Base-by-base conservation (phyloP, 2,329 filamentous ascomycete species). In the Gnomoniopsis smithogilvyi region DNA sequence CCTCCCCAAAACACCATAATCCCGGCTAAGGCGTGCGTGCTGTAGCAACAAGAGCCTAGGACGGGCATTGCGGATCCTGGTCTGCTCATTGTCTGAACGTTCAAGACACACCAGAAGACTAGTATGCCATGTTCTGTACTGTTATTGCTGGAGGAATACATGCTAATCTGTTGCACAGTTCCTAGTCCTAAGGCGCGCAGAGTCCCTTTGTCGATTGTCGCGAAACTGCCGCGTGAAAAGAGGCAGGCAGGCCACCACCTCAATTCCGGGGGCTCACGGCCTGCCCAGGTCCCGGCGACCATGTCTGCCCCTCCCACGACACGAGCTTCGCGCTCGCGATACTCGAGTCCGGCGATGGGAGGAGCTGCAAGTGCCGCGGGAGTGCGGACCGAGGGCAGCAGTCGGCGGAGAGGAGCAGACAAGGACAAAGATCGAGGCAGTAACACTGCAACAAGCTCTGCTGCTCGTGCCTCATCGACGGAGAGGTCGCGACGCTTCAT, bases 321-420 rank as follows among this genome's bases (percentile, higher is more conserved):
- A 63, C 74, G 80, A 72, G 73, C 79, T 58, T 75, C 80, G 65
- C 78, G 82, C 72, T 84, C 82, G 72, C 80, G 82, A 56, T 82
- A 77, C 66, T 83, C 82, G 62, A 85, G 82, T 66, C 82, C 82
- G 30, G 60, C 60, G 22, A 57, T 60, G 33, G 57, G 54, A 46
- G 60, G 57, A 43, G 43, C 64, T 66, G 58, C 51, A 26, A 26
- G 22, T 72, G 67, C 62, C 65, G 65, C 59, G 65, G 62, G 51
- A 38, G 54, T 62, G 63, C 66, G 57, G 46, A 36, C 38, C 12
- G 19, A 54, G 41, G 58, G 64, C 43, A 60, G 62, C 56, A 53
- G 65, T 58, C 70, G 58, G 45, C 47, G 54, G 26, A 58, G 51
- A 50, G 62, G 54, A 52, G 41, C 34, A 49, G 38, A 58, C 22